phyloP scores from a whole-genome alignment of 139 green algal genomes.

The Desmodesmus armatus region DNA sequence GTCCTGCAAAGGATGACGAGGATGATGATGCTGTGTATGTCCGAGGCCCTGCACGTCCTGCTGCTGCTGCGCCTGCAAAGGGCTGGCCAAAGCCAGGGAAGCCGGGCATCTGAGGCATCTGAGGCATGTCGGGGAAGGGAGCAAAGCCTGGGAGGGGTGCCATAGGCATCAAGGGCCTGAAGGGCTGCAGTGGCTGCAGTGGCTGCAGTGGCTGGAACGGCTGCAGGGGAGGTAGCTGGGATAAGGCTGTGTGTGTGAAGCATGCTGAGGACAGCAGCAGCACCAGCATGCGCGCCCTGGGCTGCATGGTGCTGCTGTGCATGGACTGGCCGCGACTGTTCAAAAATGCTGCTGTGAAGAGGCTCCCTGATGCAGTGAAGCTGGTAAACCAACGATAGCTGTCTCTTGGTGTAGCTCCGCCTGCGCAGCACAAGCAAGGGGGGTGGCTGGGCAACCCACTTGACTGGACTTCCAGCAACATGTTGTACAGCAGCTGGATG shows the following conservation, averaged over 20 bases:
- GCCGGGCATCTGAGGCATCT: not conserved
- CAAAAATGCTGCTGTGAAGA: too few relatives aligned
- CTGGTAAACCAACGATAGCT: too few relatives aligned
- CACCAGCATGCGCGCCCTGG: too few relatives aligned
- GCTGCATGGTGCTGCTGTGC: not conserved
- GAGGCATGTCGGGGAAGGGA: not conserved
- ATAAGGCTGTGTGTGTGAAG: not conserved
- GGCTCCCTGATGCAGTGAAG: too few relatives aligned
- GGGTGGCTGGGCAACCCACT: not conserved
- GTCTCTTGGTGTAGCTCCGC: too few relatives aligned
- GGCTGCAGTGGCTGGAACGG: slow-evolving; percentile 23
- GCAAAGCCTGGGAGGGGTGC: not conserved
- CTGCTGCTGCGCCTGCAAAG: slow-evolving; percentile 3
- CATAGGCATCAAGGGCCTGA: slow-evolving; percentile 13
- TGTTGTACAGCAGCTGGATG: too few relatives aligned
- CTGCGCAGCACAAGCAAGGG: too few relatives aligned
- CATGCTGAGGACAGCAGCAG: slow-evolving; percentile 8
- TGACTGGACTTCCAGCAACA: too few relatives aligned
- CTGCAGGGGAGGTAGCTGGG: not conserved
- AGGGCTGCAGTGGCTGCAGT: slow-evolving; percentile 1
- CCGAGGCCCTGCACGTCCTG: not conserved
- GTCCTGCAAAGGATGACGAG: not conserved
- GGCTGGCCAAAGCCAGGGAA: slow-evolving; percentile 21
- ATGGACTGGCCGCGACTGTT: not conserved
- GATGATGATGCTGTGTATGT: slow-evolving; percentile 2